Conservation (phyloP, 306 rosid species). For the Nissolia schottii region DNA sequence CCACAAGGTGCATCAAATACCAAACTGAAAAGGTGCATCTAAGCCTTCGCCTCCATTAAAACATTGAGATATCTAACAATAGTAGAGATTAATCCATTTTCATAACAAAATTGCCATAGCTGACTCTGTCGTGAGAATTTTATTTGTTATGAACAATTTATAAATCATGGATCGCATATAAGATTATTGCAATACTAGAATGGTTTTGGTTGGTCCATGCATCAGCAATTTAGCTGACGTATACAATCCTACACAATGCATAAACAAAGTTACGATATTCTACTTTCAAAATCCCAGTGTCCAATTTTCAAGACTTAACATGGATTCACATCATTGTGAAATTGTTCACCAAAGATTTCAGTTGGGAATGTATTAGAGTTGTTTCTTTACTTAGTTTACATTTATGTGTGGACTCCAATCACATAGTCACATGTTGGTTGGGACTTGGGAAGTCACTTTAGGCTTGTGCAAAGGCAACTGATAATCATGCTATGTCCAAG, state of each 20-base stretch:
- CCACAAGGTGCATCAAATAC: too few species aligned
- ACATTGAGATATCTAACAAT: not conserved
- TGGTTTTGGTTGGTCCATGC: not conserved
- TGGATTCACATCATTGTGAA: conserved; percentile 7
- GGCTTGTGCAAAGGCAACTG: not conserved
- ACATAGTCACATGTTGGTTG: not conserved
- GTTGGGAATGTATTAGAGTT: not conserved
- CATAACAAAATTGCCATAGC: not conserved
- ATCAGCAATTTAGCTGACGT: not conserved
- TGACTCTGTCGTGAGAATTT: not conserved
- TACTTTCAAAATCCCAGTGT: not conserved
- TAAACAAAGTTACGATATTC: not conserved
- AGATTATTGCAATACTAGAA: not conserved
- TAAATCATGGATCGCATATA: not conserved
- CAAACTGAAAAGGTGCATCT: too few species aligned
- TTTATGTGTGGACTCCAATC: not conserved
- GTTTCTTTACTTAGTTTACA: not conserved
- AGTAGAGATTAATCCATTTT: not conserved
- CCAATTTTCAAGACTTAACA: not conserved
- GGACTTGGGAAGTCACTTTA: not conserved
- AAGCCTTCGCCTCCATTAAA: too few species aligned
- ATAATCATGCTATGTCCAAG: not conserved
- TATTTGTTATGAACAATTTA: not conserved
- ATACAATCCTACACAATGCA: not conserved
- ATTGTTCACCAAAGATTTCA: not conserved